Conservation (phyloP, 805 yeast genomes). For the Sugiyamaella valdiviana region DNA sequence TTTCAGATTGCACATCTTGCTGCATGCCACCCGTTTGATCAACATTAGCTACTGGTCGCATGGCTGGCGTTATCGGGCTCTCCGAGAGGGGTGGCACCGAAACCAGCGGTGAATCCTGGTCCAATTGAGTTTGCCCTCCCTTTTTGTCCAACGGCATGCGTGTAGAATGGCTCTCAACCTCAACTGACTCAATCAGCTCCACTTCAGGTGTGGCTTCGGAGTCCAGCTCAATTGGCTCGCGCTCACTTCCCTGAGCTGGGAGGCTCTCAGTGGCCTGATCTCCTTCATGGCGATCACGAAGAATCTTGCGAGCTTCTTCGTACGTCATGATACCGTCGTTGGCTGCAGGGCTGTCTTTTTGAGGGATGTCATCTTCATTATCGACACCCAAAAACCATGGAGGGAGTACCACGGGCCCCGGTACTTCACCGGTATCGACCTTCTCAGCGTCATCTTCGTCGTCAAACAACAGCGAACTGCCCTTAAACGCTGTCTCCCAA, state of each 20-base stretch:
- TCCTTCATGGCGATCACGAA: neutral
- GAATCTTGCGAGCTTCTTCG: neutral
- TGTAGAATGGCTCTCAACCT: neutral
- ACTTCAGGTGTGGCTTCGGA: neutral
- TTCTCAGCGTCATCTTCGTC: slow-evolving; percentile 10
- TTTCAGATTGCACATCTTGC: neutral
- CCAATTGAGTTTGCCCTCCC: no score
- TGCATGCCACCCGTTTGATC: slow-evolving; percentile 39
- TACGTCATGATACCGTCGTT: neutral
- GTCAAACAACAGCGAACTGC: slow-evolving; percentile 3
- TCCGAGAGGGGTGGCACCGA: no score
- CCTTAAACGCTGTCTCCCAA: slow-evolving; percentile 2
- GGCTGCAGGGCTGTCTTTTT: neutral
- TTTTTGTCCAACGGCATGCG: neutral
- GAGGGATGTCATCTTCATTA: neutral
- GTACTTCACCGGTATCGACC: slow-evolving; percentile 1
- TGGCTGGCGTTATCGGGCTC: no score
- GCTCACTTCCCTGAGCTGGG: no score
- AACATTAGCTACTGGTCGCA: slow-evolving; percentile 27
- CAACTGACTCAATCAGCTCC: neutral
- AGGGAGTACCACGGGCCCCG: no score
- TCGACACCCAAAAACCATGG: slow-evolving; percentile 12
- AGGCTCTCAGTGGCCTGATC: neutral
- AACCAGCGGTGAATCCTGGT: no score
- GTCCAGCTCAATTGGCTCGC: no score